Percentiles rank a stretch among this genome's conserved stretches.
Conservation (phyloP, 2,329 filamentous ascomycete genomes). For the Oidium heveae region DNA sequence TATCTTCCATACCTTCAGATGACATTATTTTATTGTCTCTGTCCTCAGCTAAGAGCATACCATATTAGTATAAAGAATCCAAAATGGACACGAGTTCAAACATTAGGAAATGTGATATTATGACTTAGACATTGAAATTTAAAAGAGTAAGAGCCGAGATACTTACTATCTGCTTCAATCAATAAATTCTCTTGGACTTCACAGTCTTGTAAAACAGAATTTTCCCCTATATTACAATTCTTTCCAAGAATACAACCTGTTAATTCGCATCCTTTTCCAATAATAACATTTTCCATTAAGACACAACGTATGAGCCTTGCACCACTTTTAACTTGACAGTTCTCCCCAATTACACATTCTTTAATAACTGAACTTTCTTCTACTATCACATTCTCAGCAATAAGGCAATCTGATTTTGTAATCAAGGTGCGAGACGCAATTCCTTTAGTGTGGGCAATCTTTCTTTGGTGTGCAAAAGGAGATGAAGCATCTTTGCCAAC, state of each 20-base stretch:
- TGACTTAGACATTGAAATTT: not conserved
- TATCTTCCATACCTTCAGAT: constrained; percentile 38
- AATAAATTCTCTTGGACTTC: constrained; percentile 81
- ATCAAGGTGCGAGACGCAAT: constrained; percentile 64
- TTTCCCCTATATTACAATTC: constrained; percentile 60
- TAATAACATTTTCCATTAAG: constrained; percentile 72
- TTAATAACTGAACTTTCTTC: constrained; percentile 84
- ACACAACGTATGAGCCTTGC: constrained; percentile 69
- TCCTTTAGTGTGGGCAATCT: constrained; percentile 62
- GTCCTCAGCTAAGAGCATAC: constrained; percentile 27
- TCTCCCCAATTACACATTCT: constrained; percentile 66
- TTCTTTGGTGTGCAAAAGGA: constrained; percentile 52
- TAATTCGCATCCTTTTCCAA: constrained; percentile 64
- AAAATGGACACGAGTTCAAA: not conserved
- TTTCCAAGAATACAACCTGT: constrained; percentile 72
- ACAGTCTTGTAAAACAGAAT: constrained; percentile 58
- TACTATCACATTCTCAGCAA: constrained; percentile 72
- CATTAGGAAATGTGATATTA: not conserved
- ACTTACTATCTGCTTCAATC: constrained; percentile 52
- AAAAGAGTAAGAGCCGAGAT: not conserved
- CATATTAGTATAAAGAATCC: constrained; percentile 1
- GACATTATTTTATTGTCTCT: constrained; percentile 44
- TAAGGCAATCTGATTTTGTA: constrained; percentile 54
- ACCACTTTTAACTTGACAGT: constrained; percentile 67
- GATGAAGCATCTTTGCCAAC: constrained; percentile 30